phyloP scores from a whole-genome alignment of 116 monocot species.

The Papilionanthe hybrid region DNA sequence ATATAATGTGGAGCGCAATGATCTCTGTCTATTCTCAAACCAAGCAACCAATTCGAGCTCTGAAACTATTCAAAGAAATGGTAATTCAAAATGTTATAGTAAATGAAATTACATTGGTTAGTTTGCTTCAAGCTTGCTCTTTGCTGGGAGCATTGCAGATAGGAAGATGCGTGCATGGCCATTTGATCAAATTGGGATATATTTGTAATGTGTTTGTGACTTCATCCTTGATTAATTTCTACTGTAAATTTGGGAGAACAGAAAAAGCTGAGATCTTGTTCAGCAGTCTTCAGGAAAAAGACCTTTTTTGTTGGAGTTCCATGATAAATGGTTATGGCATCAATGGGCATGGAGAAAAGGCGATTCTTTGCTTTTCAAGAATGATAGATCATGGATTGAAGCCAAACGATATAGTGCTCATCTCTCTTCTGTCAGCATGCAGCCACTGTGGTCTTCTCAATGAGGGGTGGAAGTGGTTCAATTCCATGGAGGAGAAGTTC shows the following conservation, averaged over 20 bases:
- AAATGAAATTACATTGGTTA: slow-evolving; percentile 53
- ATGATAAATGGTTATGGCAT: slow-evolving; percentile 65
- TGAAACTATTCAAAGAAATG: slow-evolving; percentile 41
- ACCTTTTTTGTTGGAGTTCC: slow-evolving; percentile 56
- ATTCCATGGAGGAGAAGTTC: slow-evolving; percentile 37
- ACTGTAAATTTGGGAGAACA: slow-evolving; percentile 41
- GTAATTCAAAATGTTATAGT: slow-evolving; percentile 13
- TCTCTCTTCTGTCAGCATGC: slow-evolving; percentile 50
- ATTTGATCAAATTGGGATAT: slow-evolving; percentile 19
- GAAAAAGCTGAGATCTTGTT: slow-evolving; percentile 37
- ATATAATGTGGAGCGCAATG: slow-evolving; percentile 52
- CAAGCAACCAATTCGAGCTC: slow-evolving; percentile 21
- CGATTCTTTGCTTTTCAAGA: slow-evolving; percentile 22
- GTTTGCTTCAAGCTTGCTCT: slow-evolving; percentile 48
- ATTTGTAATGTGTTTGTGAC: slow-evolving; percentile 16
- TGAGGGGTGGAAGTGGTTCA: slow-evolving; percentile 47
- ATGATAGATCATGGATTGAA: slow-evolving; percentile 40
- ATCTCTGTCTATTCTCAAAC: slow-evolving; percentile 35
- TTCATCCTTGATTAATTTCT: slow-evolving; percentile 52
- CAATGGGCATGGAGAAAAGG: slow-evolving; percentile 44
- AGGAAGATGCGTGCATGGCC: slow-evolving; percentile 49
- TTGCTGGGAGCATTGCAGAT: slow-evolving; percentile 18
- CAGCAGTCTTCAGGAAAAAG: slow-evolving; percentile 18
- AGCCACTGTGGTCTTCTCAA: slow-evolving; percentile 44
- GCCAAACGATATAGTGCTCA: slow-evolving; percentile 44